Conservation (phyloP, 345 rosid genomes). For the Sisymbrium irio region DNA sequence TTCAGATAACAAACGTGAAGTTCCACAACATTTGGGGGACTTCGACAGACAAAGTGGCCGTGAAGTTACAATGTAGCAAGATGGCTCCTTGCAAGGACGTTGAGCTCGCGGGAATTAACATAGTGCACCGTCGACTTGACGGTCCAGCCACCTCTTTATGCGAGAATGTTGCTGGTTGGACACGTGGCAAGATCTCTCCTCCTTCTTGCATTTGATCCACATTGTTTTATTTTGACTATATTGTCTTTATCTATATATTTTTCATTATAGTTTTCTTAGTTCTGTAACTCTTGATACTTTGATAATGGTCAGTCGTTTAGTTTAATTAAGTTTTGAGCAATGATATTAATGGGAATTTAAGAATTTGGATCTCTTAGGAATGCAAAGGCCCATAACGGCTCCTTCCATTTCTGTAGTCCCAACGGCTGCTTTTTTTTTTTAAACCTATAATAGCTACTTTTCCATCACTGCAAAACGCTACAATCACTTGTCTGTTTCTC, state of each 20-base stretch:
- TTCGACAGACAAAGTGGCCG: conserved; percentile 33
- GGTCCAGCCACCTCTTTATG: conserved; percentile 35
- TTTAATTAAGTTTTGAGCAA: neutral
- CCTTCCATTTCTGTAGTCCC: neutral
- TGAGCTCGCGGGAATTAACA: conserved; percentile 21
- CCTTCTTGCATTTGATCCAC: conserved; percentile 27
- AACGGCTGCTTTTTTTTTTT: neutral
- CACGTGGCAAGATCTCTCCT: conserved; percentile 19
- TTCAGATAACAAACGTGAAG: conserved; percentile 37
- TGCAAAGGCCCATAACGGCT: neutral
- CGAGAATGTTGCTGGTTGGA: conserved; percentile 26
- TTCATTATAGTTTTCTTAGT: neutral
- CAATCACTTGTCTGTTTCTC: neutral
- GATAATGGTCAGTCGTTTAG: neutral
- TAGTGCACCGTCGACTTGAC: conserved; percentile 9
- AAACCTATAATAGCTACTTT: neutral
- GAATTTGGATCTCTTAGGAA: neutral
- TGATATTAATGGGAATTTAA: no score
- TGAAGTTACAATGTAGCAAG: conserved; percentile 36
- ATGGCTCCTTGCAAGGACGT: conserved; percentile 32
- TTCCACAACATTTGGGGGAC: conserved; percentile 40
- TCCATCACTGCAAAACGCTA: neutral
- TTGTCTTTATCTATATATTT: neutral
- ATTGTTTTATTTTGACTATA: neutral
- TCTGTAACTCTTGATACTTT: neutral